phyloP scores from a whole-genome alignment of 1,284 basidiomycete species.

The Sanghuangporus sanghuang region DNA sequence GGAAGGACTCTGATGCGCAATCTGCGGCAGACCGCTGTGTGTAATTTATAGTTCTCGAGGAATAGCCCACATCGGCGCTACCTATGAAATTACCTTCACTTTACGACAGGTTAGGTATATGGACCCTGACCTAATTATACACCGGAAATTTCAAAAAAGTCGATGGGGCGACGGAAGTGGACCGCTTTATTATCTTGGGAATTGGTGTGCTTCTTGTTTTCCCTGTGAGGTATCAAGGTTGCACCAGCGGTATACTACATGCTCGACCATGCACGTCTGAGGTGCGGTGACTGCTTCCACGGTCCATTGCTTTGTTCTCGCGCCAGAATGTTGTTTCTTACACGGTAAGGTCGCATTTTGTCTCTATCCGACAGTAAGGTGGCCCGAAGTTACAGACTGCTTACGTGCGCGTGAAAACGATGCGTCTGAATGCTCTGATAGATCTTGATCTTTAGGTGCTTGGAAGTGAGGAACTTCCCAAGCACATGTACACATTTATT shows the following conservation, averaged over 20 bases:
- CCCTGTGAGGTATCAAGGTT: slow-evolving; percentile 8
- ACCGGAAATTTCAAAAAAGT: slow-evolving; percentile 1
- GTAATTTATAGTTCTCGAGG: slow-evolving; percentile 13
- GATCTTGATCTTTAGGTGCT: slow-evolving; percentile 4
- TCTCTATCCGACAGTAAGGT: slow-evolving; percentile 13
- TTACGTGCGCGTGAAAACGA: slow-evolving; percentile 15
- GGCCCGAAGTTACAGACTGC: slow-evolving; percentile 2
- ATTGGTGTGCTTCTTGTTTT: slow-evolving; percentile 2
- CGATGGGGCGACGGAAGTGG: slow-evolving; percentile 3
- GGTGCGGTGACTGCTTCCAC: slow-evolving; percentile 12
- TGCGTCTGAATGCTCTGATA: slow-evolving; percentile 7
- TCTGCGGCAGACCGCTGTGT: not conserved
- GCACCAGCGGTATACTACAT: slow-evolving; percentile 5
- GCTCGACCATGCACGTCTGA: slow-evolving; percentile 1
- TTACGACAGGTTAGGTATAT: slow-evolving; percentile 13
- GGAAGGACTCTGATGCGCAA: not conserved
- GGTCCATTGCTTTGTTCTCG: slow-evolving; percentile 11
- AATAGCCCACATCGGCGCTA: slow-evolving; percentile 14
- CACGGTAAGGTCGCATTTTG: slow-evolving; percentile 14
- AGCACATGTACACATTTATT: slow-evolving; percentile 5
- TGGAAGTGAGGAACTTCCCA: slow-evolving; percentile 9
- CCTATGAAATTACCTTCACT: slow-evolving; percentile 11
- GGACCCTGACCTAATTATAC: slow-evolving; percentile 15
- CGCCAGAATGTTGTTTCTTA: slow-evolving; percentile 10
- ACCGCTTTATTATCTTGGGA: slow-evolving; percentile 6